These are phyloP conservation scores for Huntiella savannae DNA, from an alignment of 2,329 filamentous ascomycete genomes.

Conservation along the genomic window DNA sequence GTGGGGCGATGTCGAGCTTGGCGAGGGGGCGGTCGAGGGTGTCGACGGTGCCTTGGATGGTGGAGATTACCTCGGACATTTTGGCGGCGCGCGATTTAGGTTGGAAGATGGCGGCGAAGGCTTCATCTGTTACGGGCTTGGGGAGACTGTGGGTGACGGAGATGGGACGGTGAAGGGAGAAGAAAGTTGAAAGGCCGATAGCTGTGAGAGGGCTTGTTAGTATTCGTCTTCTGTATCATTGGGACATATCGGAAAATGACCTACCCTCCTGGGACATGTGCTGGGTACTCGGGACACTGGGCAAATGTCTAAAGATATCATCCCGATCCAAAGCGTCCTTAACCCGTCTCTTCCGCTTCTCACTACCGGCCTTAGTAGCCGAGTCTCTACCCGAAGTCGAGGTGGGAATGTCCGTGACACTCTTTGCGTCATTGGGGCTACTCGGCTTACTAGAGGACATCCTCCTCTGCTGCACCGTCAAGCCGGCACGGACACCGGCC, in stretches of 20 bases:
- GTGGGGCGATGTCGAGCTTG: constrained; percentile 25
- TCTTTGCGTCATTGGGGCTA: constrained; percentile 35
- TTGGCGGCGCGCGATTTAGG: constrained; percentile 29
- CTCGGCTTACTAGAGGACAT: constrained; percentile 46
- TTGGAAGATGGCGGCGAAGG: constrained; percentile 73
- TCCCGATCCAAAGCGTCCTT: constrained; percentile 30
- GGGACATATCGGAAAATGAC: constrained; percentile 13
- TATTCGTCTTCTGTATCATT: background rate
- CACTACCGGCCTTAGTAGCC: constrained; percentile 25
- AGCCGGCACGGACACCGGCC: constrained; percentile 22
- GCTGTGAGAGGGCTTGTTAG: constrained; percentile 33
- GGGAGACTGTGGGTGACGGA: constrained; percentile 71
- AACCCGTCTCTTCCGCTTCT: constrained; percentile 39
- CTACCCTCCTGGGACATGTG: constrained; percentile 50
- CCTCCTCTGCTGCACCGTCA: constrained; percentile 30
- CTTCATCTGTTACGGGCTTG: constrained; percentile 47
- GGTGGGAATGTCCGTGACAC: constrained; percentile 22
- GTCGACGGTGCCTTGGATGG: constrained; percentile 40
- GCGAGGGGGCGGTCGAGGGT: constrained; percentile 40
- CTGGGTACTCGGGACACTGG: constrained; percentile 56
- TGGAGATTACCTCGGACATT: constrained; percentile 46
- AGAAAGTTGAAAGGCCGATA: constrained; percentile 76
- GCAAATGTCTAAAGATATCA: constrained; percentile 37
- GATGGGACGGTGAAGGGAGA: constrained; percentile 87
- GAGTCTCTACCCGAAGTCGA: constrained; percentile 23